Conservation (phyloP, 2,329 filamentous ascomycete species). For the Aschersonia sp. region DNA sequence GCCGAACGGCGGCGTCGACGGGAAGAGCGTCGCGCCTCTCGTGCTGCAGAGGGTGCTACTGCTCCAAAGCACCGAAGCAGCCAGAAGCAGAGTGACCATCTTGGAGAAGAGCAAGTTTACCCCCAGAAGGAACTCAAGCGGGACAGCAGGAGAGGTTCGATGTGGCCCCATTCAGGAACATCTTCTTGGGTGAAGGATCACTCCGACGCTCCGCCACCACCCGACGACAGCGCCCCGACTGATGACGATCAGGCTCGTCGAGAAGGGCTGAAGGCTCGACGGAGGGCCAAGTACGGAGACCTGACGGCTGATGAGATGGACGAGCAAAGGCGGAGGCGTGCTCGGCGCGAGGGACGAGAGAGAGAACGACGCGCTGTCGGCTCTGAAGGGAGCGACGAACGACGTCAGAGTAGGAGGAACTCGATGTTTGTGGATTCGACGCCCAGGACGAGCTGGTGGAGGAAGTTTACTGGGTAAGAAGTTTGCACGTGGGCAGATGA, state of each 20-base stretch:
- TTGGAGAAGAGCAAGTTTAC: slow-evolving; percentile 30
- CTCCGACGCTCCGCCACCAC: slow-evolving; percentile 45
- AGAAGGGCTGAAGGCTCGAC: slow-evolving; percentile 30
- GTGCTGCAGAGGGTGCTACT: slow-evolving; percentile 24
- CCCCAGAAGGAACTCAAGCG: slow-evolving; percentile 21
- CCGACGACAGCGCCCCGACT: slow-evolving; percentile 21
- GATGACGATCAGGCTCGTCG: slow-evolving; percentile 35
- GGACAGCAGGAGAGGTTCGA: slow-evolving; percentile 21
- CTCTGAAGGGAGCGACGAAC: slow-evolving; percentile 30
- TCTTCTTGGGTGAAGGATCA: slow-evolving; percentile 54
- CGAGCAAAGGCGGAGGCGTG: slow-evolving; percentile 26
- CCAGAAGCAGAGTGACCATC: slow-evolving; percentile 25
- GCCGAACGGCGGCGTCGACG: slow-evolving; percentile 38
- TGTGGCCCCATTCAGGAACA: slow-evolving; percentile 49
- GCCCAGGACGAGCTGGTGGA: slow-evolving; percentile 45
- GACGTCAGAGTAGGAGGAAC: slow-evolving; percentile 24
- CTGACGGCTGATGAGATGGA: slow-evolving; percentile 26
- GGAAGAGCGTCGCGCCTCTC: slow-evolving; percentile 33
- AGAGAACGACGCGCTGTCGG: slow-evolving; percentile 14
- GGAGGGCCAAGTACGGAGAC: slow-evolving; percentile 28
- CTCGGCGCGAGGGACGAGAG: slow-evolving; percentile 28
- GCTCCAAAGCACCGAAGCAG: slow-evolving; percentile 18
- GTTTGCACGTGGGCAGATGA: not conserved
- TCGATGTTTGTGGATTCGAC: slow-evolving; percentile 29
- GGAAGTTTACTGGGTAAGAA: slow-evolving; percentile 24